Percentiles rank a stretch among this genome's conserved stretches.
These are phyloP conservation scores for Boechera divaricarpa DNA, from an alignment of 345 rosid species.

Conservation along the genomic window DNA sequence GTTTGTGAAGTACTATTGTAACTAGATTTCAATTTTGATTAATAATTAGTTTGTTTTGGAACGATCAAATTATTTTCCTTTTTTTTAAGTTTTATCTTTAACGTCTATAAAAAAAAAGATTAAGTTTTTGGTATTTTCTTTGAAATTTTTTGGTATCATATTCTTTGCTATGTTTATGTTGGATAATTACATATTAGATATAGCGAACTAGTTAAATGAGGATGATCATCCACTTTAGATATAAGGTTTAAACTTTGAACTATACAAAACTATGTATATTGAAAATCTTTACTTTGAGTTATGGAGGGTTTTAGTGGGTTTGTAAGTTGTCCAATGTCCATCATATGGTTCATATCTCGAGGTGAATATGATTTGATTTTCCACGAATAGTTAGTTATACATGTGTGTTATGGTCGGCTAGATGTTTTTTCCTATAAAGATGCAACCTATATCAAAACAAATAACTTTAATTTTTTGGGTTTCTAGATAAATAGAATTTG, in stretches of 20 bases:
- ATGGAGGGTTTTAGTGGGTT: constrained; percentile 16
- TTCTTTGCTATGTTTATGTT: background rate
- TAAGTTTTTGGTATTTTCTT: background rate
- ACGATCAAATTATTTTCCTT: background rate
- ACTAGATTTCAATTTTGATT: background rate
- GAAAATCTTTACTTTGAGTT: background rate
- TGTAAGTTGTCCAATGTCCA: constrained; percentile 33
- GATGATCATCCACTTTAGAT: background rate
- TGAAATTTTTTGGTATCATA: background rate
- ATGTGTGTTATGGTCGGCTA: constrained; percentile 32
- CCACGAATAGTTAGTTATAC: constrained; percentile 10
- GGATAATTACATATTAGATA: background rate
- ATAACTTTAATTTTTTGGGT: background rate
- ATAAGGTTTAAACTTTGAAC: background rate
- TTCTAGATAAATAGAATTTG: background rate
- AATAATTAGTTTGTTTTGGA: background rate
- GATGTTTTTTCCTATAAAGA: background rate
- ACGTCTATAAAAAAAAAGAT: background rate
- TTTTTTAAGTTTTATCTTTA: background rate
- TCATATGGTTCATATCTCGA: constrained; percentile 28
- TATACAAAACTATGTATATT: background rate
- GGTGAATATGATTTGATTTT: constrained; percentile 13
- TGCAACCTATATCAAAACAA: background rate
- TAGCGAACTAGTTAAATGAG: background rate
- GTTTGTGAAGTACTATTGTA: background rate